Evolutionary conservation across 495 filamentous ascomycete species (phyloP), one percentile per base, ranked within the genome.

Genomic region (Entonaema liquescens): DNA sequence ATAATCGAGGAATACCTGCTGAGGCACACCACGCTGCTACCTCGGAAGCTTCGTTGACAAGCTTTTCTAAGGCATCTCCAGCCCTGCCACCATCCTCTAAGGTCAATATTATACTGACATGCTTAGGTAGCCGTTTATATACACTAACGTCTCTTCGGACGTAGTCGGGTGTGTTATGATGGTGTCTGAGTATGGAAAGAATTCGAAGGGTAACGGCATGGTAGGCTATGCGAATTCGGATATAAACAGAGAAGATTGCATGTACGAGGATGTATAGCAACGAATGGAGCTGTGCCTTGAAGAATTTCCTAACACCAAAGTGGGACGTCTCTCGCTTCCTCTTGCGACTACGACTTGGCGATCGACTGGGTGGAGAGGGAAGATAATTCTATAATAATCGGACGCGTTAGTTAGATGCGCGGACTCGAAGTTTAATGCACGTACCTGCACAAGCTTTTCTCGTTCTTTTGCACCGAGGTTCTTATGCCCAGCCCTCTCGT

Each of bases 41-140:
- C 70, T 99, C 94, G 21, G 93, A 88, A 9, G 91, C 91, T 79
- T 99, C 95, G 70, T 97, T 91, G 80, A 98, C 88, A 65, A 99
- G 80, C 42, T 87, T 88, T 65, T 96, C 92, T 57, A 98, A 74
- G 2, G 86, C 90, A 25, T 90, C 88, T 50, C 89, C 85, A 28
- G 84, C 88, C 60, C 82, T 81, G 9, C 91, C 89, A 25, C 91
- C 88, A 67, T 89, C 88, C 53, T 94, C 89, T 60, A 92, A 77
- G 5, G 89, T 90, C 67, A 99, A 78, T 63, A 98, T 89, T 6
- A 97, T 90, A 76, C 93, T 97, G 21, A 99, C 75, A 77, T 98
- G 96, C 59, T 90, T 83, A 2, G 95, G 95, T 50, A 97, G 71
- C 62, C 89, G 84, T 40, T 81, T 85, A 61, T 95, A 82, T 2